phyloP scores from a whole-genome alignment of 2,329 filamentous ascomycete species.

The Pyrenochaeta sp. region DNA sequence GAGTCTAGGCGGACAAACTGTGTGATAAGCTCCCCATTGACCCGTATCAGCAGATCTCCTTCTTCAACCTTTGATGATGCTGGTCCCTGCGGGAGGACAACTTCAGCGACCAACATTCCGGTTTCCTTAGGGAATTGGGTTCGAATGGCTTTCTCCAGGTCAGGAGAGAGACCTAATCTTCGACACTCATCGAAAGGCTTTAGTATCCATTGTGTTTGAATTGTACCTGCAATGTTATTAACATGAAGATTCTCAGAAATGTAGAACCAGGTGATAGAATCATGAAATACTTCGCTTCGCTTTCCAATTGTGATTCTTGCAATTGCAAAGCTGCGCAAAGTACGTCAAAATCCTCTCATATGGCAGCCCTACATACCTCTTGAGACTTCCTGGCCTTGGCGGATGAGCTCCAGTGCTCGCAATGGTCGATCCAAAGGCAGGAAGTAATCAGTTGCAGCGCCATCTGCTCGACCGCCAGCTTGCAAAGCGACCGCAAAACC shows the following conservation, averaged over 20 bases:
- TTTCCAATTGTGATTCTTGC: too few relatives aligned
- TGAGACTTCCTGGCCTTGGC: slow-evolving; percentile 76
- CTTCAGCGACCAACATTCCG: slow-evolving; percentile 96
- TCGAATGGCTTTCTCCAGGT: slow-evolving; percentile 87
- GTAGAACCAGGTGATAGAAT: too few relatives aligned
- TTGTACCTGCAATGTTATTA: slow-evolving; percentile 61
- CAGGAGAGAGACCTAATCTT: slow-evolving; percentile 80
- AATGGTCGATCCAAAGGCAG: slow-evolving; percentile 89
- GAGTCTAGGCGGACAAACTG: slow-evolving; percentile 93
- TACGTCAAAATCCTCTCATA: too few relatives aligned
- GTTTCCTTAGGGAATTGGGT: slow-evolving; percentile 89
- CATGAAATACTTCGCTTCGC: too few relatives aligned
- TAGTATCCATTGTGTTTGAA: slow-evolving; percentile 95
- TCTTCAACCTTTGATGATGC: slow-evolving; percentile 89
- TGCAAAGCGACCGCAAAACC: slow-evolving; percentile 92
- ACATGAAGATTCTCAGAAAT: too few relatives aligned
- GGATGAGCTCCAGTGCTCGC: slow-evolving; percentile 86
- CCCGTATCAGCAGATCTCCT: slow-evolving; percentile 90
- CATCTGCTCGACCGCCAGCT: slow-evolving; percentile 91
- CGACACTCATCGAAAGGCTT: slow-evolving; percentile 98
- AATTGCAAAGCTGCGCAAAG: too few relatives aligned
- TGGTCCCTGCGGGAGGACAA: slow-evolving; percentile 89
- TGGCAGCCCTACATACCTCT: slow-evolving; percentile 62
- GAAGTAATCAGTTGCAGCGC: slow-evolving; percentile 97
- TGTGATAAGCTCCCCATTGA: slow-evolving; percentile 91